phyloP scores from a whole-genome alignment of 192 early-diverging fungal species.

The Podila minutissima region DNA sequence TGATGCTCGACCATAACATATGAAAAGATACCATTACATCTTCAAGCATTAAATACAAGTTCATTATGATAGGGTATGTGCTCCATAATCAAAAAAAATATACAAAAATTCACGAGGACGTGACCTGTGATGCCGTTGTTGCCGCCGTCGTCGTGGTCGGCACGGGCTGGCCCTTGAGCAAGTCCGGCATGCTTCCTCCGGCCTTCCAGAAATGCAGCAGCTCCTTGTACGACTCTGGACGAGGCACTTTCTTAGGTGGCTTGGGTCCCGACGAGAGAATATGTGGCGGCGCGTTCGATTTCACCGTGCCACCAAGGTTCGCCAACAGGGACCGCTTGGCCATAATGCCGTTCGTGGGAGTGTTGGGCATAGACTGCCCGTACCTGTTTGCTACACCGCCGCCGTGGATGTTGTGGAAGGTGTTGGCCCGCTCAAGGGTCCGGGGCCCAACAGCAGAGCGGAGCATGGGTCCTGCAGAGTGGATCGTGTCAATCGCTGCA shows the following conservation, averaged over 20 bases:
- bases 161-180: constrained; percentile 9
- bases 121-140: not conserved
- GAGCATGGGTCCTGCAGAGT: constrained; percentile 9
- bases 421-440: not conserved
- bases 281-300: not conserved
- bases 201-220: constrained; percentile 45
- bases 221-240: constrained; percentile 42
- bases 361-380: not conserved
- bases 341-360: not conserved
- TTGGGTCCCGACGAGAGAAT: not conserved
- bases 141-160: not conserved
- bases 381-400: not conserved
- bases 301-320: not conserved
- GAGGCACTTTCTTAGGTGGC: constrained; percentile 2
- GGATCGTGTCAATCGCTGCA: constrained; percentile 4
- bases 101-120: not conserved
- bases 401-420: not conserved
- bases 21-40: no score
- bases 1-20: no score
- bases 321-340: not conserved
- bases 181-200: constrained; percentile 25
- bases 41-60: no score
- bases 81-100: not conserved
- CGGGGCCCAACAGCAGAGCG: not conserved
- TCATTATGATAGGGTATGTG: no score